Base-by-base conservation (phyloP, 2,329 filamentous ascomycete genomes). In the Epichloe hybrida region DNA sequence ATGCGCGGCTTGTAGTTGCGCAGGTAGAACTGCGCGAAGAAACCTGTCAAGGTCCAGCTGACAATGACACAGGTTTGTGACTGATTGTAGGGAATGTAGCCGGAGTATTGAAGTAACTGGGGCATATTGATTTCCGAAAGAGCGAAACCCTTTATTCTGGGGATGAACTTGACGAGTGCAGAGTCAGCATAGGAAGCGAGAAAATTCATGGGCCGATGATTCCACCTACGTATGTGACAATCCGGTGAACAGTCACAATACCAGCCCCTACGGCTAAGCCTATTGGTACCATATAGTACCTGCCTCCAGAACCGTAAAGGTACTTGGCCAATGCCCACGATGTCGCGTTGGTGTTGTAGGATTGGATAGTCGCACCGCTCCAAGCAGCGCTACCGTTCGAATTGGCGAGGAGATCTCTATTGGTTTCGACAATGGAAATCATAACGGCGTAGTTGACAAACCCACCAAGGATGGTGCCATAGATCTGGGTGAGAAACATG, bases 31-130 rank as follows among this genome's bases (percentile, higher is more conserved):
- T 78, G 75, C 9, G 67, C 62, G 55, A 69, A 76, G 59, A 77
- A 72, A 1, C 73, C 75, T 2, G 64, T 54, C 23, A 67, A 31
- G n/a, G 70, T 3, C 58, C 69, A 68, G 57, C 69, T 75, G 51
- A 74, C 61, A 46, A 79, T 61, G 31, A 79, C 72, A 53, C 76
- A 79, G 2, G 77, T 79, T 59, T 79, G 76, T 0, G 70, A 73
- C 42, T 66, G 62, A 36, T 52, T 52, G 46, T 52, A 52, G 15
- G 50, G 50, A 34, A 49, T 52, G 46, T 4, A 52, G 9, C 50
- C 50, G 7, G 50, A 46, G 41, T 49, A 52, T 35, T 52, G 50
- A 15, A 52, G 41, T 13, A 52, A 27, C 34, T 52, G 50, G 3
- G 50, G 50, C 46, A 49, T 21, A 23, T 52, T 49, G 17, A 52